Percentiles rank a stretch among this genome's conserved stretches.
Conservation (phyloP, 208 protist genomes). For the Acanthamoeba culbertsoni region DNA sequence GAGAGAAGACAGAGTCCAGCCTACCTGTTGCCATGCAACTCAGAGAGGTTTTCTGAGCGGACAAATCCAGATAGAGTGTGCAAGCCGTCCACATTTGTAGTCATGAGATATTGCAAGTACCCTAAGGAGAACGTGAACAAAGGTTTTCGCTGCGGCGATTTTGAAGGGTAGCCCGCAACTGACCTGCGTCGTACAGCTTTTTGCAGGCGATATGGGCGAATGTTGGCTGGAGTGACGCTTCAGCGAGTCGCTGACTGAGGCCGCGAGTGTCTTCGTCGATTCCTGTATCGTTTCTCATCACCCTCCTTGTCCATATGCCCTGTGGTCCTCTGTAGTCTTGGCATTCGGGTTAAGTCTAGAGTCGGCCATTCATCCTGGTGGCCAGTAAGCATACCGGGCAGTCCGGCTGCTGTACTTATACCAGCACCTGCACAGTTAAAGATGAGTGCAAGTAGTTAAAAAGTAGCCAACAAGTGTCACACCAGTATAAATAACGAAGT, state of each 20-base stretch:
- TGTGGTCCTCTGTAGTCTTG: background rate
- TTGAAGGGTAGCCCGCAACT: too few species aligned
- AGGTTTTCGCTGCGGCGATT: background rate
- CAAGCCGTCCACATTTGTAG: constrained; percentile 56
- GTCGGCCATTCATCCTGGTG: background rate
- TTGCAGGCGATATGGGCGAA: background rate
- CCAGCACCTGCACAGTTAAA: background rate
- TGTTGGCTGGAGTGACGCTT: background rate
- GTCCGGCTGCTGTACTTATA: background rate
- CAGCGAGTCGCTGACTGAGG: background rate
- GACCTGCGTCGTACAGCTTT: background rate
- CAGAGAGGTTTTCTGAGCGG: background rate
- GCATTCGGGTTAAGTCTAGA: background rate
- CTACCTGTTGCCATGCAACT: constrained; percentile 47
- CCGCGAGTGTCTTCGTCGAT: background rate
- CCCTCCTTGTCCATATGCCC: constrained; percentile 43
- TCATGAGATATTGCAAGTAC: background rate
- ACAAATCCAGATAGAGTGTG: background rate
- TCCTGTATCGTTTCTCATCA: background rate
- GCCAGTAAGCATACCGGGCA: background rate
- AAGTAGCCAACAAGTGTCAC: too few species aligned
- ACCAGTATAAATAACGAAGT: constrained; percentile 46
- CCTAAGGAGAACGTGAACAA: background rate
- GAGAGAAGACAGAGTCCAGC: background rate
- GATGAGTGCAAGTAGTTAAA: background rate